Evolutionary conservation across 1,284 basidiomycete species (phyloP), one percentile per base, ranked within the genome.

Genomic region (Xerocomus amazonicus): DNA sequence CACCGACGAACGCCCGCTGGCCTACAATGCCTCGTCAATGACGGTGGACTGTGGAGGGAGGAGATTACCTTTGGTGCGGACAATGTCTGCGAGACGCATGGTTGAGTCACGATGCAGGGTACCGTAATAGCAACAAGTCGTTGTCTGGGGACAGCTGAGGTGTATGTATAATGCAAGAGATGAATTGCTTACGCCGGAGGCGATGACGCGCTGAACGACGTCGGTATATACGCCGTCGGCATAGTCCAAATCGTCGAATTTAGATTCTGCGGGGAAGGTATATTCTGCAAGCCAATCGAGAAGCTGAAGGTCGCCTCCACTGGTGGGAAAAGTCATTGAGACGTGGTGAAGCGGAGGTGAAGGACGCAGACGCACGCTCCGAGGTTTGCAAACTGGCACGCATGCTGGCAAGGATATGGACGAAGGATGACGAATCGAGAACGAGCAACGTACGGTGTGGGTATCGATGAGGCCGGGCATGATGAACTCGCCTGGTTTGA

Each of bases 121-220:
- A 10, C 84, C 90, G 66, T 92, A 97, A 69, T 97, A 97, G 67
- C 92, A 96, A 57, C 87, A 91, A 0, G 93, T 97, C 0, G 94
- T 96, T 0, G 93, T 97, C 90, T 92, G 56, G 12, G 33, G 44
- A 47, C 16, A 10, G 26, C 52, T 23, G 46, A 37, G 32, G 13
- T 4, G 9, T 14, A 29, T 36, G 17, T 42, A 55, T 28, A 9
- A 7, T 9, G 23, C 7, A 40, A 17, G 35, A 36, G 7, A 33
- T 28, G 23, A 42, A 42, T 48, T 17, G 73, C 85, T 64, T 63
- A 92, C 91, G 42, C 93, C 93, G 36, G 71, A 79, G 56, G 88
- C 78, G 38, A 98, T 79, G 19, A 85, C 78, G 14, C 90, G 77
- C 50, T 80, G 75, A 19, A 97, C 89, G 27, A 93, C 89, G 12